Evolutionary conservation across 1,139 yeast species (phyloP).

Genomic region (Yamadazyma oceani): DNA sequence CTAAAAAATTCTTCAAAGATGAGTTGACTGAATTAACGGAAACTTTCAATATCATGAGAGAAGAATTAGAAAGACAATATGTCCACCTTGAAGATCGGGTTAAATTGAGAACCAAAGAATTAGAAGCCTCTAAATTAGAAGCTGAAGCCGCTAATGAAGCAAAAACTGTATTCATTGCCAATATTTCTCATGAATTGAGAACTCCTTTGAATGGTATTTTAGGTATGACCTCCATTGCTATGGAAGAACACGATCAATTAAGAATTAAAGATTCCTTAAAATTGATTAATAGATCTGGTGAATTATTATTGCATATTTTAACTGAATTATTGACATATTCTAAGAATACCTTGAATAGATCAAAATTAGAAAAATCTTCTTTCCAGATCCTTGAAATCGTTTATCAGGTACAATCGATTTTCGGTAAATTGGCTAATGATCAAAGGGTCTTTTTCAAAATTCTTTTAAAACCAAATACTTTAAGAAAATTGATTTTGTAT

Average conservation of each 20-base stretch:
- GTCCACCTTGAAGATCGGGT: conserved; percentile 86
- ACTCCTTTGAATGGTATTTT: conserved; percentile 94
- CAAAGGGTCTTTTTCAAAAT: conserved; percentile 68
- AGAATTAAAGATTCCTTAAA: conserved; percentile 67
- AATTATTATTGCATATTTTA: conserved; percentile 77
- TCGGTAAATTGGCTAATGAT: conserved; percentile 78
- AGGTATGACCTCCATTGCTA: conserved; percentile 93
- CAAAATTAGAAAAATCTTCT: conserved; percentile 78
- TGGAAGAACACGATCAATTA: conserved; percentile 72
- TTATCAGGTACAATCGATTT: conserved; percentile 82
- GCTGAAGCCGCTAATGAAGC: conserved; percentile 96
- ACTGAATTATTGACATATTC: conserved; percentile 89
- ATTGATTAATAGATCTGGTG: conserved; percentile 85
- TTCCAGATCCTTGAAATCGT: conserved; percentile 77
- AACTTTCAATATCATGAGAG: conserved; percentile 89
- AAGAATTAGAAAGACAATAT: conserved; percentile 81
- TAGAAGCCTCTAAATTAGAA: conserved; percentile 83
- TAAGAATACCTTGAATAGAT: conserved; percentile 81
- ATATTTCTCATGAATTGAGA: conserved; percentile 90
- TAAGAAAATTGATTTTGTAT: conserved; percentile 62
- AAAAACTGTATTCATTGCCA: conserved; percentile 91
- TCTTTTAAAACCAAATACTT: conserved; percentile 55
- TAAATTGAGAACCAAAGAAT: conserved; percentile 79
- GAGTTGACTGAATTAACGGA: conserved; percentile 86
- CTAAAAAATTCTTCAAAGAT: conserved; percentile 69